phyloP scores from a whole-genome alignment of 805 yeast genomes.

The Starmerella lactis-condensi region DNA sequence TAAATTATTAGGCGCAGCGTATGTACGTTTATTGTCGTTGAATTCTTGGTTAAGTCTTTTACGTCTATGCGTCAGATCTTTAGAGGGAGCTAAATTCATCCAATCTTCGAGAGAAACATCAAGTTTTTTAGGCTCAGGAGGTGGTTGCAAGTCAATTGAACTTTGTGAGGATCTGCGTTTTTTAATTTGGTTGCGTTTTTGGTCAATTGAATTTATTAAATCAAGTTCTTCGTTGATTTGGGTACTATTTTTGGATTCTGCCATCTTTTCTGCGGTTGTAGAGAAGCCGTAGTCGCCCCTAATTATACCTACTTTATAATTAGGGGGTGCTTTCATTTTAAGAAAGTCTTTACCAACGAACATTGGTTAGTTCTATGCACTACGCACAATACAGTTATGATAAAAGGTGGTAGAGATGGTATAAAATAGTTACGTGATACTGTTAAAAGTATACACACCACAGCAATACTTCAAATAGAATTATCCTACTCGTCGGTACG shows the following conservation, averaged over 20 bases:
- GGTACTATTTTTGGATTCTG: slow-evolving; percentile 18
- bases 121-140: too few relatives aligned
- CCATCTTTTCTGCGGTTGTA: slow-evolving; percentile 24
- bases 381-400: neutral
- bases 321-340: slow-evolving; percentile 72
- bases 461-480: neutral
- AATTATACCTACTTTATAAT: slow-evolving; percentile 82
- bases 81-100: too few relatives aligned
- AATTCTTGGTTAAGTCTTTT: too few relatives aligned
- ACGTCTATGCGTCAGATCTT: too few relatives aligned
- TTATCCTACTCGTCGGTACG: neutral
- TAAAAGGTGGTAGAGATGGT: neutral
- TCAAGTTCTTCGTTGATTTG: slow-evolving; percentile 19
- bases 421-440: neutral
- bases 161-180: slow-evolving; percentile 2
- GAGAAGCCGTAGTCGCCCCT: slow-evolving; percentile 91
- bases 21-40: too few relatives aligned
- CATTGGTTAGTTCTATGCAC: neutral
- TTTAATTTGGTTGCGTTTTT: too few relatives aligned
- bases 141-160: neutral
- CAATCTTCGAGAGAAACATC: too few relatives aligned
- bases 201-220: too few relatives aligned
- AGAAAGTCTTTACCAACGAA: slow-evolving; percentile 31
- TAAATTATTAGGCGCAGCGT: too few relatives aligned
- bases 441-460: neutral